Evolutionary conservation across 352 stramenopile species (phyloP).

Genomic region (Phytophthora colocasiae): DNA sequence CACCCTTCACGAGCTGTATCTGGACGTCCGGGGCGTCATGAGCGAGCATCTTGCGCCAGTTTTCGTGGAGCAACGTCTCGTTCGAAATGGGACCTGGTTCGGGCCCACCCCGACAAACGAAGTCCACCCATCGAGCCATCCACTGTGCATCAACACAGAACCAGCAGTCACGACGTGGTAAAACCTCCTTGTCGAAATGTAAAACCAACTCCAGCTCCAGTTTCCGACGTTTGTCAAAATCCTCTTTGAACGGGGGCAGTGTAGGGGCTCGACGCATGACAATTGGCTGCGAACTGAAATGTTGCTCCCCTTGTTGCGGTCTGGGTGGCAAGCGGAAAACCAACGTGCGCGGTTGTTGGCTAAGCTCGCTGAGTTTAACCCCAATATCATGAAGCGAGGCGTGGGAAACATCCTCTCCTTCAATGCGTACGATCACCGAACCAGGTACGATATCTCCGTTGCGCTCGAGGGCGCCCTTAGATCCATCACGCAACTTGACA

Average conservation of each 20-base stretch:
- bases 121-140: conserved; percentile 71
- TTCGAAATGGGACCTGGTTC: conserved; percentile 75
- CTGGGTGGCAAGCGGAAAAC: conserved; percentile 54
- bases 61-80: conserved; percentile 49
- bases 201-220: conserved; percentile 72
- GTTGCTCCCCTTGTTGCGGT: conserved; percentile 9
- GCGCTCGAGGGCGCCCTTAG: conserved; percentile 55
- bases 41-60: conserved; percentile 38
- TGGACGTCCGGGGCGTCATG: conserved; percentile 44
- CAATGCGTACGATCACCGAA: conserved; percentile 69
- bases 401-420: conserved; percentile 68
- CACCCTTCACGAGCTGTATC: conserved; percentile 54
- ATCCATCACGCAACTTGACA: conserved; percentile 60
- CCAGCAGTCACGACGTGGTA: conserved; percentile 78
- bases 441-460: conserved; percentile 61
- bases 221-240: conserved; percentile 67
- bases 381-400: conserved; percentile 47
- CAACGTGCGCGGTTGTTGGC: conserved; percentile 44
- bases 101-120: conserved; percentile 56
- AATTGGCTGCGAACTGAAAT: background rate
- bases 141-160: conserved; percentile 72
- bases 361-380: conserved; percentile 50
- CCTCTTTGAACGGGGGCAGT: conserved; percentile 36
- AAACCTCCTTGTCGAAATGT: conserved; percentile 58
- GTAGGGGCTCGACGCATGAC: conserved; percentile 20